Evolutionary conservation across 495 filamentous ascomycete species (phyloP).

Genomic region (Tuber borchii): DNA sequence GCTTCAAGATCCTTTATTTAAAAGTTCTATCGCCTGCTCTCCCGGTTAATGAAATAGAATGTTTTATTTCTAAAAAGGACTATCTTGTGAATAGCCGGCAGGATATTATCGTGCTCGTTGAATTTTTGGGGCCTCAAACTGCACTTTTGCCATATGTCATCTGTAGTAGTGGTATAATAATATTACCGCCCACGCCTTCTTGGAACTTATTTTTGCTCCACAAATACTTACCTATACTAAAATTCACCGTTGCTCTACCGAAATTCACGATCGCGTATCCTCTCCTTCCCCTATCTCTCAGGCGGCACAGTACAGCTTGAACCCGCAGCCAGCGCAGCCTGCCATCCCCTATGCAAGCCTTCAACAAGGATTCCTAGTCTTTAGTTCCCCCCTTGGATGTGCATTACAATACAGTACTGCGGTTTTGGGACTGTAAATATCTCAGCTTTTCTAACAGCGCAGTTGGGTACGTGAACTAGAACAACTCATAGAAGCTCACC

Average conservation of each 20-base stretch:
- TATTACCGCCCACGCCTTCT: not conserved
- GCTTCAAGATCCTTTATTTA: not conserved
- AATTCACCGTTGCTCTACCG: not conserved
- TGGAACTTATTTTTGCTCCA: not conserved
- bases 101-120: not conserved
- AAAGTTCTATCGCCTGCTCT: not conserved
- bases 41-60: not conserved
- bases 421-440: not conserved
- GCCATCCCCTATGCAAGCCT: constrained; percentile 3
- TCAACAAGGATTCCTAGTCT: not conserved
- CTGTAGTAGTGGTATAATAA: not conserved
- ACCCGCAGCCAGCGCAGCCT: not conserved
- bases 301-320: not conserved
- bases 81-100: not conserved
- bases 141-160: not conserved
- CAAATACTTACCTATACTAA: not conserved
- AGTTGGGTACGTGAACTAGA: not conserved
- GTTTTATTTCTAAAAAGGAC: not conserved
- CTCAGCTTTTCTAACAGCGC: not conserved
- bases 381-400: not conserved
- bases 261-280: not conserved
- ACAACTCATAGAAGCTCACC: not conserved
- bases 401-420: not conserved
- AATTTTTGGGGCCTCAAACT: not conserved
- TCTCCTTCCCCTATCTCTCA: not conserved